These are phyloP conservation scores for Mucuna pruriens DNA, from an alignment of 306 rosid genomes.

Conservation along the genomic window DNA sequence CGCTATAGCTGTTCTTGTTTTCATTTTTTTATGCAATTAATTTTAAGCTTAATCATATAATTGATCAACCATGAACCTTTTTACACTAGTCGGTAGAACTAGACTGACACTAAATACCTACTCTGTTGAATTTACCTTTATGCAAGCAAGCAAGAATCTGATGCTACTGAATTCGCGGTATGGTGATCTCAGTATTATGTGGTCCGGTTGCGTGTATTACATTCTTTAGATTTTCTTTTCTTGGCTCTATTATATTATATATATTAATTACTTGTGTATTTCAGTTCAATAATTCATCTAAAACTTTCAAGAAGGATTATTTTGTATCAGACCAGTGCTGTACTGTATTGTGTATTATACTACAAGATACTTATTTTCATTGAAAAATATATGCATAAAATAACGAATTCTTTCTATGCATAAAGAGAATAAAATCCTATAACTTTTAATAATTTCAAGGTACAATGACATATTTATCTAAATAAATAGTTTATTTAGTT, in stretches of 20 bases:
- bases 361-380: too few relatives aligned
- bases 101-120: slow-evolving; percentile 25
- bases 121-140: slow-evolving; percentile 30
- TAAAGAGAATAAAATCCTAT: not conserved
- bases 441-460: not conserved
- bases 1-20: too few relatives aligned
- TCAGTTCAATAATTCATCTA: not conserved
- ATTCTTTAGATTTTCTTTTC: slow-evolving; percentile 17
- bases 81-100: not conserved
- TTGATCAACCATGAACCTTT: not conserved
- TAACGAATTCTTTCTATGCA: not conserved
- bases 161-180: slow-evolving; percentile 35
- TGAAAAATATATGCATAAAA: not conserved
- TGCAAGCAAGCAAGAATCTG: slow-evolving; percentile 45
- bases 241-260: not conserved
- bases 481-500: not conserved
- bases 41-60: not conserved
- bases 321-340: not conserved
- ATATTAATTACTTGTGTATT: not conserved
- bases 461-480: not conserved
- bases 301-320: not conserved
- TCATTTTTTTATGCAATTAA: not conserved
- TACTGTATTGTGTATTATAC: not conserved
- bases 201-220: slow-evolving; percentile 49
- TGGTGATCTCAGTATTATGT: slow-evolving; percentile 41